Evolutionary conservation across 2,329 filamentous ascomycete genomes (phyloP).

Genomic region (Pseudogymnoascus destructans): DNA sequence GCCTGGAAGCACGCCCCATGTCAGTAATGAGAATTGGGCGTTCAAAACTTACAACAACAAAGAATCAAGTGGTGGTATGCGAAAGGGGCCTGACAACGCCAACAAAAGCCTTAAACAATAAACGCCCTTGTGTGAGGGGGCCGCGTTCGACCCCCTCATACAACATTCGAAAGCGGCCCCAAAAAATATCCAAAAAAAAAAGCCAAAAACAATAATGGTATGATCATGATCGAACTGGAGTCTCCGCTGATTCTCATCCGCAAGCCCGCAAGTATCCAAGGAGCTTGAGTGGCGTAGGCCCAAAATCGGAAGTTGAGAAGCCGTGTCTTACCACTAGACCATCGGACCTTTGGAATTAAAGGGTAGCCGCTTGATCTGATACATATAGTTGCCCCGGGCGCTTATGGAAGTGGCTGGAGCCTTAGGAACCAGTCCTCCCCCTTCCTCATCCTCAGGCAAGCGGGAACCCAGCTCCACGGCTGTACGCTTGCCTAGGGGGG

Average conservation of each 20-base stretch:
- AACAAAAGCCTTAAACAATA: neutral
- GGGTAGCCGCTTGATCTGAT: neutral
- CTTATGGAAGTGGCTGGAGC: neutral
- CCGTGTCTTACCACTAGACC: neutral
- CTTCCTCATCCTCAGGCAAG: neutral
- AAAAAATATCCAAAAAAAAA: neutral
- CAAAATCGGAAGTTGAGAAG: slow-evolving; percentile 7
- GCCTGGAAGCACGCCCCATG: neutral
- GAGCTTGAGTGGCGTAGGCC: neutral
- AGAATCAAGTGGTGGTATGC: neutral
- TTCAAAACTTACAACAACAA: neutral
- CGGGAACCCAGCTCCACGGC: neutral
- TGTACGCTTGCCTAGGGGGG: neutral
- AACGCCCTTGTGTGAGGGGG: too few species aligned
- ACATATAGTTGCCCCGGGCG: neutral
- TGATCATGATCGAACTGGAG: neutral
- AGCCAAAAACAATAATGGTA: neutral
- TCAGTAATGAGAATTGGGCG: neutral
- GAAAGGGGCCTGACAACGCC: neutral
- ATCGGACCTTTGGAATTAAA: neutral
- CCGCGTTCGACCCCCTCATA: neutral
- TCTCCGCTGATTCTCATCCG: slow-evolving; percentile 5
- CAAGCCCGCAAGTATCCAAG: neutral
- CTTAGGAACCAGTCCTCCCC: neutral
- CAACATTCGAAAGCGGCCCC: neutral